These are phyloP conservation scores for Viridothelium virens DNA, from an alignment of 495 filamentous ascomycete species.

Conservation along the genomic window DNA sequence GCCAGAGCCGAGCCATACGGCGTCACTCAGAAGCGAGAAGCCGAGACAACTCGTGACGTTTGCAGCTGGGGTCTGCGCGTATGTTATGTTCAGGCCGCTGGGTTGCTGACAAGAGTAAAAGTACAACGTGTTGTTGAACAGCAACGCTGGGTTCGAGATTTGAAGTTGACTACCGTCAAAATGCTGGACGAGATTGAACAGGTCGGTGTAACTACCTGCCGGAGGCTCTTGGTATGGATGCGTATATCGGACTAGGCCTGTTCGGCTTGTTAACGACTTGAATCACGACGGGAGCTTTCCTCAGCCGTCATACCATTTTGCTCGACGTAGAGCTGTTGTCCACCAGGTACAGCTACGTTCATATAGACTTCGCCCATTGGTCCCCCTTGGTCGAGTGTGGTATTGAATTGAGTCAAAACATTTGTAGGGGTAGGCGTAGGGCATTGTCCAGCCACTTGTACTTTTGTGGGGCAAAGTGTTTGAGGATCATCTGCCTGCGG, in stretches of 20 bases:
- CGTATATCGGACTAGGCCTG: neutral
- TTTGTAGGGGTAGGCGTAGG: neutral
- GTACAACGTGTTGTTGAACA: neutral
- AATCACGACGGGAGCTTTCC: neutral
- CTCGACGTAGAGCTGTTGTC: neutral
- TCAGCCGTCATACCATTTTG: neutral
- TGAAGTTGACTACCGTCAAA: constrained; percentile 7
- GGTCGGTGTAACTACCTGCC: neutral
- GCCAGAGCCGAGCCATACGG: neutral
- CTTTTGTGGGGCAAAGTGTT: neutral
- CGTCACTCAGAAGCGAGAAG: neutral
- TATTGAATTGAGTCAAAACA: neutral
- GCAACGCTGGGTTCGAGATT: constrained; percentile 4
- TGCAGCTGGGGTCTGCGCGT: neutral
- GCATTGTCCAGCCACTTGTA: neutral
- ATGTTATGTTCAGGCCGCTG: neutral
- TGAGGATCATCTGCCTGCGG: neutral
- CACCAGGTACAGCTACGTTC: neutral
- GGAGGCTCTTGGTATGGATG: neutral
- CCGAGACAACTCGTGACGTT: neutral
- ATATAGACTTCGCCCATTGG: neutral
- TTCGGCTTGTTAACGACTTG: neutral
- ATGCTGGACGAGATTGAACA: neutral
- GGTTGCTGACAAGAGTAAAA: neutral
- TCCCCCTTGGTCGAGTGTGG: neutral